Evolutionary conservation across 768 basidiomycete genomes (phyloP).

Genomic region (Lactarius hengduanensis): DNA sequence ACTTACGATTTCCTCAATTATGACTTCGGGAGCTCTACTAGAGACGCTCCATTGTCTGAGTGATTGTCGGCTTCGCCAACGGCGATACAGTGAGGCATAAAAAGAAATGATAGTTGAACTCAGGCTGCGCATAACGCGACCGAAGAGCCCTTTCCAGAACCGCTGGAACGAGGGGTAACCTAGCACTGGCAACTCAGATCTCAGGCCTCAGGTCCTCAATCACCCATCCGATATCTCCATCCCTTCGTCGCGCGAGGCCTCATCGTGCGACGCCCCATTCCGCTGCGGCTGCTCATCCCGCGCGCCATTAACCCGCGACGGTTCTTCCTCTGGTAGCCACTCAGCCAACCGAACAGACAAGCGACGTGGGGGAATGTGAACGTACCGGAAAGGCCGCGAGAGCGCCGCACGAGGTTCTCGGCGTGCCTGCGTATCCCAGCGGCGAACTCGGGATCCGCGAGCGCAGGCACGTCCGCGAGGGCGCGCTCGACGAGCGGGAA

Average conservation of each 20-base stretch:
- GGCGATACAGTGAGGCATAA: no score
- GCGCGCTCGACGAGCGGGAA: constrained; percentile 27
- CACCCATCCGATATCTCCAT: constrained; percentile 18
- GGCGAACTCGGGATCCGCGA: constrained; percentile 21
- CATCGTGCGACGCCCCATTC: not conserved
- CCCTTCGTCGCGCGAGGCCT: constrained; percentile 13
- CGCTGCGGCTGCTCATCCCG: not conserved
- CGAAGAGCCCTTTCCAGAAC: no score
- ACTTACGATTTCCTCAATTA: no score
- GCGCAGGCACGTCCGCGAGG: constrained; percentile 23
- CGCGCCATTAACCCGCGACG: constrained; percentile 2
- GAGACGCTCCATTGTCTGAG: no score
- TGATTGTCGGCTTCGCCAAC: no score
- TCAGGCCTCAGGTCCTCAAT: no score
- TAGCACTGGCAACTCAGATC: not conserved
- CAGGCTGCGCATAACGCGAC: no score
- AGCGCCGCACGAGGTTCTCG: constrained; percentile 14
- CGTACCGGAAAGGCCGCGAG: constrained; percentile 8
- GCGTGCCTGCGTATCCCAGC: constrained; percentile 24
- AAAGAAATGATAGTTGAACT: no score
- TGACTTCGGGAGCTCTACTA: no score
- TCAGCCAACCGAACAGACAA: not conserved
- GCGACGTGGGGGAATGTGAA: not conserved
- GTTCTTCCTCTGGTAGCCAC: not conserved
- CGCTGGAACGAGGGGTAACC: no score